Conservation (phyloP, 2,329 filamentous ascomycete species). For the Aspergillus latus region DNA sequence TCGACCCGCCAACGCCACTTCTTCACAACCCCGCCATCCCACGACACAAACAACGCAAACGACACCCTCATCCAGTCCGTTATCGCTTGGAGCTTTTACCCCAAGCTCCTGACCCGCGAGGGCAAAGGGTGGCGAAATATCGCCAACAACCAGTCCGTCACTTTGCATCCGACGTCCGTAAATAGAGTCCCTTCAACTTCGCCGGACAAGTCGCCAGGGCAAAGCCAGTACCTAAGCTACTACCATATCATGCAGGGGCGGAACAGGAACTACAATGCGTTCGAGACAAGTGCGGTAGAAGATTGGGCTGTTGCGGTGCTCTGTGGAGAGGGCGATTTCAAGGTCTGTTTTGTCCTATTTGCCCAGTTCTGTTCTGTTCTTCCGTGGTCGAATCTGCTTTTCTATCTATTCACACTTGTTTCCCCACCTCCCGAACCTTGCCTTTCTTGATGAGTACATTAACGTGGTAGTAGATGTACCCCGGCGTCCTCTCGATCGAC, state of each 20-base stretch:
- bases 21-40: conserved; percentile 74
- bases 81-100: conserved; percentile 93
- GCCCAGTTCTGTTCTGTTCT: no score
- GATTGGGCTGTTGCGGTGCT: conserved; percentile 80
- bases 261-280: conserved; percentile 78
- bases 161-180: conserved; percentile 81
- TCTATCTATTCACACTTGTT: no score
- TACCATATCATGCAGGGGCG: conserved; percentile 96
- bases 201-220: conserved; percentile 27
- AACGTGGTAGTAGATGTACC: conserved; percentile 63
- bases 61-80: conserved; percentile 77
- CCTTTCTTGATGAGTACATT: background rate
- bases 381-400: no score
- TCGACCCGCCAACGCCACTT: conserved; percentile 71
- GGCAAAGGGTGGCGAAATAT: conserved; percentile 87
- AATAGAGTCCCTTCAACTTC: conserved; percentile 61
- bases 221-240: conserved; percentile 83
- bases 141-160: conserved; percentile 87
- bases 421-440: no score
- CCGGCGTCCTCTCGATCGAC: conserved; percentile 83
- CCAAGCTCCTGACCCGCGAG: conserved; percentile 82
- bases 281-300: conserved; percentile 79
- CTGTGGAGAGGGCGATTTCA: conserved; percentile 85
- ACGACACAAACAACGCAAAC: conserved; percentile 74
- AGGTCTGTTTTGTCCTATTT: conserved; percentile 52